These are phyloP conservation scores for Claviceps sp. DNA, from an alignment of 2,329 filamentous ascomycete genomes.

Conservation along the genomic window DNA sequence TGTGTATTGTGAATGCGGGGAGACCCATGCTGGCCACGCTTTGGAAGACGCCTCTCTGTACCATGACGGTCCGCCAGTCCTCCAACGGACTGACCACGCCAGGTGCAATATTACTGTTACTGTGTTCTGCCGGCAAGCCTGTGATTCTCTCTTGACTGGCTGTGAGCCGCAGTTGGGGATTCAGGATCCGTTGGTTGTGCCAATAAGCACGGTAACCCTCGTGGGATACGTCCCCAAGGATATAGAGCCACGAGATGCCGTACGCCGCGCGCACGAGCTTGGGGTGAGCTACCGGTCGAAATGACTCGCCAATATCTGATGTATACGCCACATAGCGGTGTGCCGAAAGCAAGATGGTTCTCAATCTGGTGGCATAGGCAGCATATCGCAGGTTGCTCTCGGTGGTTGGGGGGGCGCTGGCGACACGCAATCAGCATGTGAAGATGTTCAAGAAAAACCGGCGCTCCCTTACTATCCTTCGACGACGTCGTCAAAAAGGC, in stretches of 20 bases:
- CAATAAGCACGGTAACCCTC: constrained; percentile 94
- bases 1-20: constrained; percentile 88
- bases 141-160: constrained; percentile 34
- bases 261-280: constrained; percentile 72
- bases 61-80: constrained; percentile 84
- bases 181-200: constrained; percentile 63
- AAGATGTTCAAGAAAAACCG: neutral
- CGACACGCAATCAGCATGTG: constrained; percentile 6
- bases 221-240: constrained; percentile 78
- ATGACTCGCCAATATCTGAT: constrained; percentile 90
- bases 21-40: constrained; percentile 83
- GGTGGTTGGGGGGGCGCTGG: constrained; percentile 54
- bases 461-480: constrained; percentile 56
- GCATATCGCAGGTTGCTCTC: constrained; percentile 82
- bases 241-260: constrained; percentile 82
- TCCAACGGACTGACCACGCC: constrained; percentile 56
- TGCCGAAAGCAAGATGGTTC: constrained; percentile 77
- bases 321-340: constrained; percentile 97
- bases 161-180: constrained; percentile 50
- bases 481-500: constrained; percentile 63
- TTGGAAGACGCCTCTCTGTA: constrained; percentile 83
- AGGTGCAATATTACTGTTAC: constrained; percentile 17
- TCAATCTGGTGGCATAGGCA: constrained; percentile 73
- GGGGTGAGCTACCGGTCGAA: constrained; percentile 83
- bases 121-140: constrained; percentile 25